Evolutionary conservation across 495 filamentous ascomycete genomes (phyloP).

Genomic region (Lophiostoma macrostomum): DNA sequence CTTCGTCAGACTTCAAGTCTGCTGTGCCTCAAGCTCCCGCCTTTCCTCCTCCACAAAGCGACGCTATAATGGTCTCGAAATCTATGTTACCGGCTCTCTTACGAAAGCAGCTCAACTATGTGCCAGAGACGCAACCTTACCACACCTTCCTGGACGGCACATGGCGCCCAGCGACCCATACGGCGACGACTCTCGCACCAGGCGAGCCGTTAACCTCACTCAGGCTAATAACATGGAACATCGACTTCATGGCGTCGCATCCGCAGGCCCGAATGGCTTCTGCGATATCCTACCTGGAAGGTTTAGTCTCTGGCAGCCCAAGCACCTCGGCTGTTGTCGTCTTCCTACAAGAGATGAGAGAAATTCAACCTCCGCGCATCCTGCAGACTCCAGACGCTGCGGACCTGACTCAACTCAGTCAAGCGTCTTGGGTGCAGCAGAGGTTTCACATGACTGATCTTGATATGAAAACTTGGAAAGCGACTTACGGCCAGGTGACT

Average conservation of each 20-base stretch:
- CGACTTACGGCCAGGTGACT: constrained; percentile 49
- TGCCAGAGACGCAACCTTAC: constrained; percentile 28
- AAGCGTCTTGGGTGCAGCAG: constrained; percentile 44
- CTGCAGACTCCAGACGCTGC: not conserved
- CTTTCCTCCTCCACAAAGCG: not conserved
- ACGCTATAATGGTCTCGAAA: constrained; percentile 10
- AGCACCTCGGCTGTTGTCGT: constrained; percentile 40
- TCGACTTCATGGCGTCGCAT: constrained; percentile 49
- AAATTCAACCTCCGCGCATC: not conserved
- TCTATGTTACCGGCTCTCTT: constrained; percentile 3
- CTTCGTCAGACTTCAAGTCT: not conserved
- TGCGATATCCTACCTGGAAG: constrained; percentile 44
- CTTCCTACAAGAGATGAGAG: constrained; percentile 53
- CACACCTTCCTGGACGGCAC: constrained; percentile 16
- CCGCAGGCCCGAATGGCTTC: constrained; percentile 44
- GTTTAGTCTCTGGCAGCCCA: constrained; percentile 25
- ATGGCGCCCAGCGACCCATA: constrained; percentile 13
- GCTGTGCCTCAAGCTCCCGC: not conserved
- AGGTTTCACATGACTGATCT: constrained; percentile 51
- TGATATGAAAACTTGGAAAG: constrained; percentile 36
- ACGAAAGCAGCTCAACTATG: constrained; percentile 14
- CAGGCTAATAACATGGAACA: constrained; percentile 48
- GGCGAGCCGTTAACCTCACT: constrained; percentile 2
- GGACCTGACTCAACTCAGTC: constrained; percentile 45
- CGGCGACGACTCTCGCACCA: not conserved